Conservation (phyloP, 108 stramenopile species). For the Skeletonema tropicum region DNA sequence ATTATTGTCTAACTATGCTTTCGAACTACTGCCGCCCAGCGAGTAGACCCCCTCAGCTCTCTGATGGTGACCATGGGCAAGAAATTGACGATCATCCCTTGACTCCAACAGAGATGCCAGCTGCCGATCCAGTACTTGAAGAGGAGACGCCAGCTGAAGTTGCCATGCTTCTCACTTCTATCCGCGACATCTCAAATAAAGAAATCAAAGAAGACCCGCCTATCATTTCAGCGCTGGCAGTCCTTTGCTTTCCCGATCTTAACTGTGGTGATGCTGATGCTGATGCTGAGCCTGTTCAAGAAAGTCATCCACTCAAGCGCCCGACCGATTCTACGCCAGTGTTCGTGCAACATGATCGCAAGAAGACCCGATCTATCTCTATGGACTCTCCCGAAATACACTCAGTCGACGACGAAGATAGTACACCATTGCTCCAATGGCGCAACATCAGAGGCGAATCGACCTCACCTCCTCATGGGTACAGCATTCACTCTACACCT, state of each 20-base stretch:
- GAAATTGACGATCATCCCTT: neutral
- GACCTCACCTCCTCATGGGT: slow-evolving; percentile 9
- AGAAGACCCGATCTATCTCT: slow-evolving; percentile 62
- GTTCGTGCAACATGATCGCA: slow-evolving; percentile 24
- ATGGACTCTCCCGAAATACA: slow-evolving; percentile 55
- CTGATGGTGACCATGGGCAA: neutral
- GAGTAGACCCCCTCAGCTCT: neutral
- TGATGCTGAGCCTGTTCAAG: too few relatives aligned
- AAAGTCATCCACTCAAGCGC: slow-evolving; percentile 4
- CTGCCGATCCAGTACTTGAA: neutral
- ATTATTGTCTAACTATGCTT: neutral
- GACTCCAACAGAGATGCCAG: neutral
- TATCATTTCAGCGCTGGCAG: slow-evolving; percentile 30
- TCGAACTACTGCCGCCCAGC: neutral
- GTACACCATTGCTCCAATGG: slow-evolving; percentile 39
- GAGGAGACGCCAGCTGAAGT: slow-evolving; percentile 45
- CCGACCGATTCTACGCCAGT: slow-evolving; percentile 11
- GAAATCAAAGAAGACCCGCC: slow-evolving; percentile 50
- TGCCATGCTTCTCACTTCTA: slow-evolving; percentile 49
- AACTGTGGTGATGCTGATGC: slow-evolving; percentile 3
- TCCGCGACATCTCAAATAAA: slow-evolving; percentile 42
- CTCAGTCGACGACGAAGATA: slow-evolving; percentile 18
- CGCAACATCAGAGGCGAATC: slow-evolving; percentile 14
- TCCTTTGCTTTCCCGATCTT: slow-evolving; percentile 32
- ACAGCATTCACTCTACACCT: slow-evolving; percentile 33